These are phyloP conservation scores for Gentiana dahurica DNA, from an alignment of 257 asterid genomes.

Conservation along the genomic window DNA sequence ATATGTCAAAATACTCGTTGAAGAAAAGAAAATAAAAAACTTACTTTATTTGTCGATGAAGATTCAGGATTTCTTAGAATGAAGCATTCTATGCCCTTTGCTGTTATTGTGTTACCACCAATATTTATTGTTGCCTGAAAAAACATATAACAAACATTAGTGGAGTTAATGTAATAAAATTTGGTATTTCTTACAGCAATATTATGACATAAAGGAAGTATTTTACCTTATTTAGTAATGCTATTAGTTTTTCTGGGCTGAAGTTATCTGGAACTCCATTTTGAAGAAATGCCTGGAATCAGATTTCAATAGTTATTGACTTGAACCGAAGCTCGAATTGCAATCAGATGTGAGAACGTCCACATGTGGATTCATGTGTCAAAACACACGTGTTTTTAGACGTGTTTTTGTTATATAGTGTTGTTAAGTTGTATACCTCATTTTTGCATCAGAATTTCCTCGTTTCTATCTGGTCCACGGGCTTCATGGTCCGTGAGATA, in stretches of 20 bases:
- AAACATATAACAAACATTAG: background rate
- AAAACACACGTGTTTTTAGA: too few relatives aligned
- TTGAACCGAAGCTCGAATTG: background rate
- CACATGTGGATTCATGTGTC: too few relatives aligned
- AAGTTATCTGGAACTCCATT: conserved; percentile 55
- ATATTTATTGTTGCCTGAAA: conserved; percentile 64
- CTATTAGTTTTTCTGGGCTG: conserved; percentile 47
- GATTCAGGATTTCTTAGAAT: conserved; percentile 55
- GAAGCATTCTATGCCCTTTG: conserved; percentile 49
- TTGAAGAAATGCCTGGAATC: conserved; percentile 69
- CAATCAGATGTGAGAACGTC: too few relatives aligned
- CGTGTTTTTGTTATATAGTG: too few relatives aligned
- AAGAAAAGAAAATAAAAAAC: background rate
- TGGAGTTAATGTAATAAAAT: too few relatives aligned
- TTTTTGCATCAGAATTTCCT: too few relatives aligned
- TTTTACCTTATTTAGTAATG: conserved; percentile 61
- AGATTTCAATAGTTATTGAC: background rate
- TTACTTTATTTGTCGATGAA: conserved; percentile 47
- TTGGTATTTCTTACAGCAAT: background rate
- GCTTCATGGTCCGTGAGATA: too few relatives aligned
- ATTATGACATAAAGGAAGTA: too few relatives aligned
- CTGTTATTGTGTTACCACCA: conserved; percentile 52
- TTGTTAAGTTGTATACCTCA: too few relatives aligned
- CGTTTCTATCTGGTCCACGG: too few relatives aligned
- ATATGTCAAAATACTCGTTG: background rate